Evolutionary conservation across 2,329 filamentous ascomycete genomes (phyloP).

Genomic region (Teratosphaeria destructans): DNA sequence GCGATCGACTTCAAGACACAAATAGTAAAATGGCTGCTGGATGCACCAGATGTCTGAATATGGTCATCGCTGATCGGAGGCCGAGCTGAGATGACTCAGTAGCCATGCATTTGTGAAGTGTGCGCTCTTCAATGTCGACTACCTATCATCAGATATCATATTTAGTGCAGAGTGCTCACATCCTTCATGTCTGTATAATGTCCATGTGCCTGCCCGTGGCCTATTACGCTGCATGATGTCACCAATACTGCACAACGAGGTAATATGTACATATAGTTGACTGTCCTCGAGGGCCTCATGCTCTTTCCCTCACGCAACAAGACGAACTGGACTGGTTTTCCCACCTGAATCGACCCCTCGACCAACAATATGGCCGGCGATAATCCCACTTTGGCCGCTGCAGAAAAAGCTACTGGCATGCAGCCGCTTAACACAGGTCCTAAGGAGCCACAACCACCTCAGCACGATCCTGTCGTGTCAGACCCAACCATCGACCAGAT

Average conservation of each 20-base stretch:
- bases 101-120: too few relatives aligned
- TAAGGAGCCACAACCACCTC: slow-evolving; percentile 4
- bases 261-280: neutral
- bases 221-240: neutral
- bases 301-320: too few relatives aligned
- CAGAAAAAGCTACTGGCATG: slow-evolving; percentile 4
- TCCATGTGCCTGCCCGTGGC: too few relatives aligned
- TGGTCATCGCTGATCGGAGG: too few relatives aligned
- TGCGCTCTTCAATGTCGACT: neutral
- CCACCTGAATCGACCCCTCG: neutral
- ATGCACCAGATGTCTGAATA: too few relatives aligned
- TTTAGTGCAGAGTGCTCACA: neutral
- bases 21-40: too few relatives aligned
- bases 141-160: neutral
- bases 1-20: too few relatives aligned
- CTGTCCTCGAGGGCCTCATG: neutral
- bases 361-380: neutral
- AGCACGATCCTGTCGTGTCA: slow-evolving; percentile 4
- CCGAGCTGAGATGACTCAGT: too few relatives aligned
- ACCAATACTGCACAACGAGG: neutral
- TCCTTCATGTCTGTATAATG: too few relatives aligned
- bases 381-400: slow-evolving; percentile 6
- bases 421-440: slow-evolving; percentile 5
- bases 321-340: neutral
- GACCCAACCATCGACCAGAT: slow-evolving; percentile 5